Conservation (phyloP, 257 asterid species). For the Mitragyna speciosa region DNA sequence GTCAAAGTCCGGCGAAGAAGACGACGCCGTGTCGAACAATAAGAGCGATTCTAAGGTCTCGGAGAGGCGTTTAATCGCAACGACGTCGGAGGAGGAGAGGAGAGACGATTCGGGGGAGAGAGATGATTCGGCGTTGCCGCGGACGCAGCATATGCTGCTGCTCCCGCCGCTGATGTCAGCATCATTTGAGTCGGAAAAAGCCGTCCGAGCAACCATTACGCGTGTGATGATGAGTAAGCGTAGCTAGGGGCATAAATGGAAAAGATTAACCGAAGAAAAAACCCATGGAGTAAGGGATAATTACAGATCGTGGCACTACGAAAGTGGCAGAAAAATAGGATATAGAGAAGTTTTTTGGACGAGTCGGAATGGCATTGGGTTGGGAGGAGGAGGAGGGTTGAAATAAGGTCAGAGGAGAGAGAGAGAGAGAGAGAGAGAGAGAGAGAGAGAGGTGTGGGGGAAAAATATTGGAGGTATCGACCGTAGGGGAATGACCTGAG, state of each 20-base stretch:
- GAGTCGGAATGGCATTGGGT: no score
- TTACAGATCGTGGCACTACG: background rate
- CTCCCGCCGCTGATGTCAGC: constrained; percentile 49
- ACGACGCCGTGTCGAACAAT: constrained; percentile 35
- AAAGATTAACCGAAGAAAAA: background rate
- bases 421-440: background rate
- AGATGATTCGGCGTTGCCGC: constrained; percentile 39
- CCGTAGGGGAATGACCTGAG: background rate
- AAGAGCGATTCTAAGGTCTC: constrained; percentile 64
- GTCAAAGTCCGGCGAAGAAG: constrained; percentile 58
- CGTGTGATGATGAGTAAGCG: background rate
- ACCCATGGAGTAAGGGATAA: constrained; percentile 10
- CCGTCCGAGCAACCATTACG: constrained; percentile 47
- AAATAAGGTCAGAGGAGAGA: background rate
- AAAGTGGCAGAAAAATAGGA: background rate
- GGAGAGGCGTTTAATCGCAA: constrained; percentile 62
- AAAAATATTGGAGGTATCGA: no score
- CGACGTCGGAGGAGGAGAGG: constrained; percentile 30
- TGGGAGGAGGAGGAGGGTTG: no score
- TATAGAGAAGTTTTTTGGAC: no score
- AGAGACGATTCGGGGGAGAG: constrained; percentile 26
- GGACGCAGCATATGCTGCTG: constrained; percentile 67
- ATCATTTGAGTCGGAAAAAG: constrained; percentile 68
- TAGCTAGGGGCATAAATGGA: background rate
- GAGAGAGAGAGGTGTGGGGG: background rate